Percentiles rank a stretch among this genome's conserved stretches.
Conservation (phyloP, 2,329 filamentous ascomycete species). For the Neonectria hederae region DNA sequence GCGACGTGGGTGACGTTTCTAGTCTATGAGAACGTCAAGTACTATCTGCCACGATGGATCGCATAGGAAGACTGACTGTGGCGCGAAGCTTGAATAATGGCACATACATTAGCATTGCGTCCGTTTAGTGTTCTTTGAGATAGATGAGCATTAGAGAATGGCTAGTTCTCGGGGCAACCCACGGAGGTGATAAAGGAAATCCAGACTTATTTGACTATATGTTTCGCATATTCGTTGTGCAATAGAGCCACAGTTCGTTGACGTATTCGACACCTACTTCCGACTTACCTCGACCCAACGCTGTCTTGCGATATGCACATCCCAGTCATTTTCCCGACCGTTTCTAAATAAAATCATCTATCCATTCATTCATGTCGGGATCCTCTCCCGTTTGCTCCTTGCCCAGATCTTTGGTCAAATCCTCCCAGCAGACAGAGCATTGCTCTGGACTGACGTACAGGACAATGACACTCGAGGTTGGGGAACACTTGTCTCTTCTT, state of each 20-base stretch:
- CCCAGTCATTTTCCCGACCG: neutral
- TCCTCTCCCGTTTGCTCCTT: neutral
- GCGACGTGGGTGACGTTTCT: constrained; percentile 97
- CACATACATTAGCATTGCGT: neutral
- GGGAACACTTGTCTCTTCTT: neutral
- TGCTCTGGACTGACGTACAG: neutral
- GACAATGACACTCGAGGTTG: neutral
- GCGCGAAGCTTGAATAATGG: neutral
- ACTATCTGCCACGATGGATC: constrained; percentile 66
- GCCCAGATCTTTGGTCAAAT: neutral
- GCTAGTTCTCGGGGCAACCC: neutral
- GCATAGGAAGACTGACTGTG: constrained; percentile 13
- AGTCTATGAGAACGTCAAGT: constrained; percentile 94
- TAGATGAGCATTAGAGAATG: neutral
- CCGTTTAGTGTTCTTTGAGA: neutral
- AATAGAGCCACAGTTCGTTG: neutral
- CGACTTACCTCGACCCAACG: too few relatives aligned
- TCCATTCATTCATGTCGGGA: neutral
- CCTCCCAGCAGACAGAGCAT: neutral
- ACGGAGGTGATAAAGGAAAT: neutral
- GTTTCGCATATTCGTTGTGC: neutral
- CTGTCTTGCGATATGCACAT: neutral
- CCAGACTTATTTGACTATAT: too few relatives aligned
- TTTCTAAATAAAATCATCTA: neutral
- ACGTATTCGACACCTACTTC: too few relatives aligned